Base-by-base conservation (phyloP, 2,329 filamentous ascomycete genomes). In the Chrysoporthe puriensis region DNA sequence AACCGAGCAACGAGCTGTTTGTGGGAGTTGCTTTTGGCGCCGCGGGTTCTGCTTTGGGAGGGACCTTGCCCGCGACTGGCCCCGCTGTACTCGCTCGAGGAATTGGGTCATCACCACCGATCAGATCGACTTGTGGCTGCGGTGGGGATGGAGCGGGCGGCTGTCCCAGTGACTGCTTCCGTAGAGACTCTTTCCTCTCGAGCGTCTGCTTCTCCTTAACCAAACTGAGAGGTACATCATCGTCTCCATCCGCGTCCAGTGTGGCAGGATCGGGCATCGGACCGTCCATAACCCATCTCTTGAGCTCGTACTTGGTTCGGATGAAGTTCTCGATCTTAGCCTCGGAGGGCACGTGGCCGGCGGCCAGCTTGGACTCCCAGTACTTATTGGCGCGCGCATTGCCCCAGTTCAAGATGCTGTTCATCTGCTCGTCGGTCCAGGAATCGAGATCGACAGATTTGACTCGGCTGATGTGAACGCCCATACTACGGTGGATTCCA, bases 301-400 rank as follows among this genome's bases (percentile, higher is more conserved):
- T 98, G 64, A 96, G 91, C 79, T 99, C 96, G 80, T 99, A 99
- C 81, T 99, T 99, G 66, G 96, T 99, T 73, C 96, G 90, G 75
- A 99, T 98, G 77, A 99, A 99, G 84, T 98, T 99, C 86, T 99
- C 96, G 74, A 99, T 98, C 86, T 99, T 99, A 73, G 92, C 88
- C 83, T 99, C 96, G 32, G 95, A 97, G 1, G 96, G 96, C 59
- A 95, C 89, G 80, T 99, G 96, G 69, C 94, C 94, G 16, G 91
- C 82, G 2, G 95, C 94, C 75, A 99, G 82, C 82, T 98, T 99
- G 70, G 92, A 88, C 81, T 99, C 96, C 95, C 95, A 99, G 79
- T 98, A 97, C 84, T 97, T 98, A 83, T 99, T 99, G 66, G 96
- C 96, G 79, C 94, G 90, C 66, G 91, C 88, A 79, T 99, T 99